Evolutionary conservation across 148 eudicot species (phyloP).

Genomic region (Chenopodium formosanum): DNA sequence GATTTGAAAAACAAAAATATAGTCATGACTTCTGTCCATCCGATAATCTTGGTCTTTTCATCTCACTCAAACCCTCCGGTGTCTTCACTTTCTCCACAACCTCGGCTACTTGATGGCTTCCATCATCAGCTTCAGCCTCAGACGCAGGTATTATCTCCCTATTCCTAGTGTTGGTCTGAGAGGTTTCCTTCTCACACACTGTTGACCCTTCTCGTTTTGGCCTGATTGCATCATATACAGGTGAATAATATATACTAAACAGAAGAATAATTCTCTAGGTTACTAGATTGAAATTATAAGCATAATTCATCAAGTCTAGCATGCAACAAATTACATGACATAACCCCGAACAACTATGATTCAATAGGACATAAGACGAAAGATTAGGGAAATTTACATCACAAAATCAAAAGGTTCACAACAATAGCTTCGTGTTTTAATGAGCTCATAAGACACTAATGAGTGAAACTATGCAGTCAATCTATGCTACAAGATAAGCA

Average conservation of each 20-base stretch:
- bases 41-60: constrained; percentile 19
- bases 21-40: constrained; percentile 16
- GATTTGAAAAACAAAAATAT: background rate
- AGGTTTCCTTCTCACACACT: constrained; percentile 16
- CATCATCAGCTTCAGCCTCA: constrained; percentile 14
- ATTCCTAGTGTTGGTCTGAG: constrained; percentile 1
- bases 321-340: background rate
- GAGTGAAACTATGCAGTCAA: background rate
- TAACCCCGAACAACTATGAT: background rate
- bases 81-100: background rate
- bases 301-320: background rate
- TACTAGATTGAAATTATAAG: too few species aligned
- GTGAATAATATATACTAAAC: background rate
- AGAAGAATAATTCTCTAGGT: background rate
- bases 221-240: constrained; percentile 9
- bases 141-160: constrained; percentile 10
- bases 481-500: background rate
- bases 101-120: background rate
- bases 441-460: background rate
- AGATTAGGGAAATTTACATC: too few species aligned
- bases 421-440: background rate
- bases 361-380: background rate
- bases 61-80: constrained; percentile 16
- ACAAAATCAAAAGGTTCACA: too few species aligned
- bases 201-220: constrained; percentile 8